These are phyloP conservation scores for Penicillium vulpinum DNA, from an alignment of 2,329 filamentous ascomycete genomes.

Conservation along the genomic window DNA sequence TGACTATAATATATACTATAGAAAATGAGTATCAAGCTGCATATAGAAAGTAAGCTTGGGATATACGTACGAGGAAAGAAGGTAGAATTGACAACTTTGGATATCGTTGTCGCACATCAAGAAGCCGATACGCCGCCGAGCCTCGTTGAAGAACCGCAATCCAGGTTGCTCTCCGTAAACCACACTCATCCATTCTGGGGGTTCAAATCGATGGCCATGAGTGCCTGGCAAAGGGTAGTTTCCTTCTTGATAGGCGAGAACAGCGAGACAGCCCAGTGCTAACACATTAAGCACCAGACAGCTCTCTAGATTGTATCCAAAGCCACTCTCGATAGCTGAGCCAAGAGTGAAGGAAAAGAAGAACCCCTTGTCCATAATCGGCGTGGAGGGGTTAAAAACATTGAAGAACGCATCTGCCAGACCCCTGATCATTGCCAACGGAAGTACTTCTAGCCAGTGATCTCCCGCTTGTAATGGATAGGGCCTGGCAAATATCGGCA, in stretches of 20 bases:
- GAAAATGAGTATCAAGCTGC: conserved; percentile 10
- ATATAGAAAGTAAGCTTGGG: neutral
- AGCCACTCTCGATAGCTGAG: conserved; percentile 51
- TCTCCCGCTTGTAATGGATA: conserved; percentile 38
- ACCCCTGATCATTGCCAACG: conserved; percentile 51
- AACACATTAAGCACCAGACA: conserved; percentile 54
- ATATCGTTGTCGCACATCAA: conserved; percentile 53
- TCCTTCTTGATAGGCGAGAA: conserved; percentile 52
- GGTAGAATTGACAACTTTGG: conserved; percentile 55
- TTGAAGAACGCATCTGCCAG: conserved; percentile 56
- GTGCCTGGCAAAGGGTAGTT: conserved; percentile 48
- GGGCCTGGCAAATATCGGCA: conserved; percentile 44
- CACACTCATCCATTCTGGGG: conserved; percentile 41
- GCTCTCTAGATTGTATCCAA: conserved; percentile 54
- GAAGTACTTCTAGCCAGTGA: conserved; percentile 50
- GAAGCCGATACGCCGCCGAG: conserved; percentile 54
- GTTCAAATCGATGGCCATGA: conserved; percentile 35
- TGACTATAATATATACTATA: conserved; percentile 52
- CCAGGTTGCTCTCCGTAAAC: conserved; percentile 47
- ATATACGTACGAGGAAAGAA: conserved; percentile 47
- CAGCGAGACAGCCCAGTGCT: conserved; percentile 53
- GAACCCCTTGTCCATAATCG: conserved; percentile 54
- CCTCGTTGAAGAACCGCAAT: conserved; percentile 56
- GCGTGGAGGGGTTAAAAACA: conserved; percentile 56
- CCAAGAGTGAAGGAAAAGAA: conserved; percentile 54